Percentiles rank a stretch among this genome's conserved stretches.
These are phyloP conservation scores for Alopecurus myosuroides DNA, from an alignment of 176 grass and related monocot species.

Conservation along the genomic window DNA sequence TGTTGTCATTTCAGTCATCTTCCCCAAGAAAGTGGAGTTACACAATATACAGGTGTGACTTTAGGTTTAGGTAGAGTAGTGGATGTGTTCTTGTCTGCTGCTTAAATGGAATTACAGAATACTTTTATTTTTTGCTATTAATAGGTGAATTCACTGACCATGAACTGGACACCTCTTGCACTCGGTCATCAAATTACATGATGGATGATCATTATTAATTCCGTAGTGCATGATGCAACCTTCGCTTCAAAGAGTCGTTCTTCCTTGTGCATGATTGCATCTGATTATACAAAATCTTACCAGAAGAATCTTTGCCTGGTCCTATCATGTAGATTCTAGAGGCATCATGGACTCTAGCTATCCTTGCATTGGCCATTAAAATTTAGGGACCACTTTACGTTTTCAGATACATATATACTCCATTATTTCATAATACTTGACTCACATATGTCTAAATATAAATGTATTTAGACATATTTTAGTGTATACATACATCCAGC, in stretches of 20 bases:
- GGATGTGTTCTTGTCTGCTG: not conserved
- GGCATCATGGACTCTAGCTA: not conserved
- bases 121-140: not conserved
- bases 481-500: no score
- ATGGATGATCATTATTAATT: not conserved
- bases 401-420: not conserved
- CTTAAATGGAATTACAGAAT: not conserved
- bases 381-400: not conserved
- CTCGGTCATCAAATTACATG: constrained; percentile 7
- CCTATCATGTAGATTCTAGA: constrained; percentile 11
- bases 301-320: constrained; percentile 3
- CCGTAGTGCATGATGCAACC: not conserved
- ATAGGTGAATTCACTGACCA: not conserved
- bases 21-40: not conserved
- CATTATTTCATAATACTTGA: no score
- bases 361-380: not conserved
- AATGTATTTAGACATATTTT: no score
- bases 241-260: not conserved
- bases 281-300: constrained; percentile 19
- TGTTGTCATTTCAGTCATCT: constrained; percentile 29
- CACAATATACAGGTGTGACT: not conserved
- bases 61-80: not conserved
- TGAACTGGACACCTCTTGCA: not conserved
- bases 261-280: constrained; percentile 7
- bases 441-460: no score